phyloP scores from a whole-genome alignment of 2,329 filamentous ascomycete species.

The Fusarium newnesense region DNA sequence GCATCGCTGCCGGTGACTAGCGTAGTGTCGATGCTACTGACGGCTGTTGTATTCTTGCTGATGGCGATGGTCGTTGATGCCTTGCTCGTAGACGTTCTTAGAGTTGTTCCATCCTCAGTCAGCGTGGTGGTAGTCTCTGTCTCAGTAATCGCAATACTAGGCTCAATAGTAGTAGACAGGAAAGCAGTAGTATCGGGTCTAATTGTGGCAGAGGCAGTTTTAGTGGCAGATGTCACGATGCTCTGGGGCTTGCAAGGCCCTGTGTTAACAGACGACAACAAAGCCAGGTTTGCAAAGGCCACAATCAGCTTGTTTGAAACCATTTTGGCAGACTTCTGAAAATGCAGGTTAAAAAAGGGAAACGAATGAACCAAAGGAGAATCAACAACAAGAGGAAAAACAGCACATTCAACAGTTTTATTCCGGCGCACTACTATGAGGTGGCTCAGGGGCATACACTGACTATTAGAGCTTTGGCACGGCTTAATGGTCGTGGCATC shows the following conservation, averaged over 20 bases:
- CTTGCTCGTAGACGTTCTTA: background rate
- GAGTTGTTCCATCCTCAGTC: background rate
- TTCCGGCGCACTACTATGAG: accelerated
- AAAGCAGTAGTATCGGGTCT: background rate
- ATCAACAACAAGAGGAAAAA: accelerated
- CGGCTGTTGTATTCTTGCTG: background rate
- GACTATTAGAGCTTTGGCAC: background rate
- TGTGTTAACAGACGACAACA: background rate
- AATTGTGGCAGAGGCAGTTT: accelerated
- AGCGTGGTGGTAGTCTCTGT: background rate
- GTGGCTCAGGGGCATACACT: background rate
- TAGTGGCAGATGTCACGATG: background rate
- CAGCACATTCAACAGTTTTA: background rate
- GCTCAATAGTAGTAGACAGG: background rate
- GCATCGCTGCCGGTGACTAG: accelerated
- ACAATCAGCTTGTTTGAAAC: background rate
- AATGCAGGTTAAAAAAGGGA: background rate
- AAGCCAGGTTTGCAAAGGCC: background rate
- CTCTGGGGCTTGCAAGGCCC: background rate
- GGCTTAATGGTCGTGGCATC: background rate
- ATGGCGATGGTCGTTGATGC: accelerated
- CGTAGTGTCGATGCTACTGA: background rate
- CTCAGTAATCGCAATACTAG: accelerated
- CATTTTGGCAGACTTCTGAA: background rate
- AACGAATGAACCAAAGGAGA: background rate